phyloP scores from a whole-genome alignment of 2,329 filamentous ascomycete species.

The Aspergillus awamori region DNA sequence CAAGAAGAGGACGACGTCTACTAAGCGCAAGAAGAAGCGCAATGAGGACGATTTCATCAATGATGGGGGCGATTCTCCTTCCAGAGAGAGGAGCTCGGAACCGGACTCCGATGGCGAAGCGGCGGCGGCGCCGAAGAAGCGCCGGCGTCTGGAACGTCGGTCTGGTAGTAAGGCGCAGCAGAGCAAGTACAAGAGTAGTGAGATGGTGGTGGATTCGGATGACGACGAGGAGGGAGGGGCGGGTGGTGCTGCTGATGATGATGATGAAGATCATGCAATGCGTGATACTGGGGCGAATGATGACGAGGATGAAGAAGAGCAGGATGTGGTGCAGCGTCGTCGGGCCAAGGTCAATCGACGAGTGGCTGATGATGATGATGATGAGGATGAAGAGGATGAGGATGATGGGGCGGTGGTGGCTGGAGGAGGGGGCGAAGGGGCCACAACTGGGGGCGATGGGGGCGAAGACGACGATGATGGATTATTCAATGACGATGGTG shows the following conservation, averaged over 20 bases:
- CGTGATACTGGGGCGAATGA: constrained; percentile 21
- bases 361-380: constrained; percentile 45
- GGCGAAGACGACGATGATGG: constrained; percentile 38
- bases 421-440: constrained; percentile 5
- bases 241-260: constrained; percentile 21
- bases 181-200: constrained; percentile 81
- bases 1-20: constrained; percentile 60
- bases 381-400: constrained; percentile 47
- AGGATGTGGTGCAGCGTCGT: constrained; percentile 34
- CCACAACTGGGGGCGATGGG: constrained; percentile 1
- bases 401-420: constrained; percentile 39
- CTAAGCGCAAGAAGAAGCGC: constrained; percentile 65
- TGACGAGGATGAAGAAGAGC: constrained; percentile 37
- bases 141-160: constrained; percentile 62
- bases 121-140: constrained; percentile 56
- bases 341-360: constrained; percentile 37
- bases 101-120: constrained; percentile 40
- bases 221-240: constrained; percentile 50
- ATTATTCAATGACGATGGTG: constrained; percentile 38
- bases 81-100: constrained; percentile 33
- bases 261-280: constrained; percentile 33
- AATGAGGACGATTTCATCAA: constrained; percentile 36
- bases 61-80: constrained; percentile 29
- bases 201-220: constrained; percentile 79
- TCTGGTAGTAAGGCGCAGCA: constrained; percentile 41